phyloP scores from a whole-genome alignment of 768 basidiomycete genomes.

The Mycena capillaripes region DNA sequence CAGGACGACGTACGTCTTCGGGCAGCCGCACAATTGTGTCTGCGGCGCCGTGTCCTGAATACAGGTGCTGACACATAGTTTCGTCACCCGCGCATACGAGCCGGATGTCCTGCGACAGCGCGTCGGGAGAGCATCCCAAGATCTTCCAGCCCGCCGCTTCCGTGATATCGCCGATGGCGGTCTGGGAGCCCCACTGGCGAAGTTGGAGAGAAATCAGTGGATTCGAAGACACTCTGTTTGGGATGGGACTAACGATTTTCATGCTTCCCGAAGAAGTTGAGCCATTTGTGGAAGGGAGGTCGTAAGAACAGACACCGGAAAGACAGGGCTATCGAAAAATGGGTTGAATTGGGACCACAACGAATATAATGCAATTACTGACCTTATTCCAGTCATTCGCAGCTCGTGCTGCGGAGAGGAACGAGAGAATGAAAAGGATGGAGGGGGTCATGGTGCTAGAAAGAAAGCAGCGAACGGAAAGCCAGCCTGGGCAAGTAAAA shows the following conservation, averaged over 20 bases:
- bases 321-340: slow-evolving; percentile 17
- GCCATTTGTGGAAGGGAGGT: slow-evolving; percentile 30
- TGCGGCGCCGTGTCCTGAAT: slow-evolving; percentile 39
- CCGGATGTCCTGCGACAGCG: slow-evolving; percentile 35
- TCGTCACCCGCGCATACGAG: slow-evolving; percentile 30
- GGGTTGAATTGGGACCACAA: neutral
- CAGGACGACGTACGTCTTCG: slow-evolving; percentile 39
- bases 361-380: neutral
- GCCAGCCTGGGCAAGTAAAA: slow-evolving; percentile 14
- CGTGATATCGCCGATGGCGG: slow-evolving; percentile 32
- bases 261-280: slow-evolving; percentile 27
- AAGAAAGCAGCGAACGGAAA: neutral
- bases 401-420: slow-evolving; percentile 6
- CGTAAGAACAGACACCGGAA: slow-evolving; percentile 26
- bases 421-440: slow-evolving; percentile 6
- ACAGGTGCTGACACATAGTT: slow-evolving; percentile 30
- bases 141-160: slow-evolving; percentile 34
- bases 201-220: neutral
- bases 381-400: slow-evolving; percentile 30
- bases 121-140: slow-evolving; percentile 24
- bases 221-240: neutral
- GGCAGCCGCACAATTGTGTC: slow-evolving; percentile 52
- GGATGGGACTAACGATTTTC: slow-evolving; percentile 17
- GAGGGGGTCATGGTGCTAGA: neutral
- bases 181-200: slow-evolving; percentile 16